Base-by-base conservation (phyloP, 2,329 filamentous ascomycete genomes). In the Colletotrichum nymphaeae region DNA sequence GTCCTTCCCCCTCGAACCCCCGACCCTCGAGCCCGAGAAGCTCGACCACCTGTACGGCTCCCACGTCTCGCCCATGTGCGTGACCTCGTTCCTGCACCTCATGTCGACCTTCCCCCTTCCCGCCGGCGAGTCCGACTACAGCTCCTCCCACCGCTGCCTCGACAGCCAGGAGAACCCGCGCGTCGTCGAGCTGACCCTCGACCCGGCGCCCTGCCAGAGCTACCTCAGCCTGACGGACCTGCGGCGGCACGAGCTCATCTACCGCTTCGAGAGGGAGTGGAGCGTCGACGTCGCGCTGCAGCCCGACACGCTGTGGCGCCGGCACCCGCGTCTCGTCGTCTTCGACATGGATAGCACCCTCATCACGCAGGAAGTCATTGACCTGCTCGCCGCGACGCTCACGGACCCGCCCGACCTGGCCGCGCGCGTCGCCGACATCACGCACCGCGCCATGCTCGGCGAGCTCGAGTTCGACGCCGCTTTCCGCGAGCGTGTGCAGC, bases 321-420 rank as follows among this genome's bases (percentile, higher is more conserved):
- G 93, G 32, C 91, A 97, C 83, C 95, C 95, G 76, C 91, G 96
- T 9, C 87, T 98, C 12, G 95, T 96, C 4, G 94, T 98, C 37
- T 99, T 99, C 80, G 97, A 99, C 83, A 99, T 99, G 97, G 97
- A 99, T 85, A 97, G 93, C 82, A 99, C 97, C 0, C 89, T 99
- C 73, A 98, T 99, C 81, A 93, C 96, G 67, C 95, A 99, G 82
- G 97, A 99, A 85, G 95, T 98, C 74, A 98, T 99, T 80, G 97
- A 99, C 82, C 92, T 98, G 78, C 92, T 99, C 69, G 97, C 97
- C 4, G 92, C 93, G 67, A 93, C 93, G 49, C 91, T 98, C 78
- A 87, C 84, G 60, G 85, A 93, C 83, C 85, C 89, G 80, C 84
- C 89, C 2, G 94, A 95, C 65, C 89, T 97, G n/a, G 91, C 94